phyloP scores from a whole-genome alignment of 2,329 filamentous ascomycete species.

The Chrysosporium keratinophilum region DNA sequence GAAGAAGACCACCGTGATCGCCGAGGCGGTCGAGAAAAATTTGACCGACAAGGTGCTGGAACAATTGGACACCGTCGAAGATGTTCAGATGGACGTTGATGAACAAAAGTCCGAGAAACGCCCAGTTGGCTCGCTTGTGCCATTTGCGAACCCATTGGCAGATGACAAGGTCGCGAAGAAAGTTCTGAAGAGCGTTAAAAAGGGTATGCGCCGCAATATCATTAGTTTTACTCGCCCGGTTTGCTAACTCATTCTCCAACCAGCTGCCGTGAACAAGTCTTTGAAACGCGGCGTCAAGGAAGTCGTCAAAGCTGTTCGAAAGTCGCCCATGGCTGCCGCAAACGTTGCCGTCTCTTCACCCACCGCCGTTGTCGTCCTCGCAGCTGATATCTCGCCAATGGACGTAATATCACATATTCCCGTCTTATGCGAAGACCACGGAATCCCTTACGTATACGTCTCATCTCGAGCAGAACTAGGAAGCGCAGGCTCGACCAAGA shows the following conservation, averaged over 20 bases:
- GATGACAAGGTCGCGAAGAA: conserved; percentile 44
- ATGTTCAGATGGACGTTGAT: conserved; percentile 22
- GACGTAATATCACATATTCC: conserved; percentile 98
- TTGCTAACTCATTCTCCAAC: conserved; percentile 18
- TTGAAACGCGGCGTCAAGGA: conserved; percentile 98
- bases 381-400: conserved; percentile 94
- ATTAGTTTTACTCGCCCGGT: background rate
- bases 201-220: conserved; percentile 29
- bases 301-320: conserved; percentile 95
- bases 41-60: conserved; percentile 30
- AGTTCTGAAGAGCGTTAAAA: conserved; percentile 44
- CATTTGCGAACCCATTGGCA: conserved; percentile 41
- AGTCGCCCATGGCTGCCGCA: conserved; percentile 63
- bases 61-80: conserved; percentile 19
- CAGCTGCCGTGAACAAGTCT: conserved; percentile 89
- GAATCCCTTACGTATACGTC: conserved; percentile 93
- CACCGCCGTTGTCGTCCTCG: conserved; percentile 73
- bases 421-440: conserved; percentile 95
- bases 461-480: conserved; percentile 86
- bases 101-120: conserved; percentile 20
- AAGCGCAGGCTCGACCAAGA: conserved; percentile 86
- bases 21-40: conserved; percentile 33
- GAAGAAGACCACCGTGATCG: conserved; percentile 32
- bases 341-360: conserved; percentile 53
- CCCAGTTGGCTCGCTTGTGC: conserved; percentile 39